Evolutionary conservation across 108 stramenopile species (phyloP).

Genomic region (Discostella stelligeroides): DNA sequence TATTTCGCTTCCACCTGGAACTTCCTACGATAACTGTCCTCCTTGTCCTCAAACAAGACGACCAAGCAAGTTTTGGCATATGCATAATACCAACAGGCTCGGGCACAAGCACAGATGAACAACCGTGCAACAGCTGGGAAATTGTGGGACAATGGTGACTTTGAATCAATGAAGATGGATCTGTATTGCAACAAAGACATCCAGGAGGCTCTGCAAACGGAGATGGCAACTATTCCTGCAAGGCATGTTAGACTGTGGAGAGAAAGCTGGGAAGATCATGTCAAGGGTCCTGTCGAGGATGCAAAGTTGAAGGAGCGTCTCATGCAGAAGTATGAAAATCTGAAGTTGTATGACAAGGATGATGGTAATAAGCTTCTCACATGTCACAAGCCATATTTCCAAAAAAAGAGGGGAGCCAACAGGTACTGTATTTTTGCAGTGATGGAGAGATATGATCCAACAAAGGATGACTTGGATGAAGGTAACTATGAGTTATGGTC

Average conservation of each 20-base stretch:
- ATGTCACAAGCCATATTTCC: background rate
- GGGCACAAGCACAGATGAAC: background rate
- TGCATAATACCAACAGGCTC: background rate
- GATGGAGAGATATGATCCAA: background rate
- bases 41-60: too few species aligned
- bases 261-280: background rate
- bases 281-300: background rate
- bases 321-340: background rate
- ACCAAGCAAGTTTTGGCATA: constrained; percentile 13
- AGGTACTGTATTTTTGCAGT: background rate
- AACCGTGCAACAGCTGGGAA: constrained; percentile 1
- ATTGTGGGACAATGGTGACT: constrained; percentile 29
- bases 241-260: background rate
- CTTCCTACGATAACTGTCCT: too few species aligned
- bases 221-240: background rate
- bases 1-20: too few species aligned
- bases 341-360: constrained; percentile 1
- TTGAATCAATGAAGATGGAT: constrained; percentile 9
- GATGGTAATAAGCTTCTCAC: background rate
- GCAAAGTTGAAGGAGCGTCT: background rate
- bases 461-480: constrained; percentile 5
- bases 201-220: background rate
- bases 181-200: constrained; percentile 5
- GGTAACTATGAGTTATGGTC: too few species aligned
- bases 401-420: background rate